Evolutionary conservation across 768 basidiomycete genomes (phyloP), one percentile per base, ranked within the genome.

Genomic region (Agaricus sinodeliciosus): DNA sequence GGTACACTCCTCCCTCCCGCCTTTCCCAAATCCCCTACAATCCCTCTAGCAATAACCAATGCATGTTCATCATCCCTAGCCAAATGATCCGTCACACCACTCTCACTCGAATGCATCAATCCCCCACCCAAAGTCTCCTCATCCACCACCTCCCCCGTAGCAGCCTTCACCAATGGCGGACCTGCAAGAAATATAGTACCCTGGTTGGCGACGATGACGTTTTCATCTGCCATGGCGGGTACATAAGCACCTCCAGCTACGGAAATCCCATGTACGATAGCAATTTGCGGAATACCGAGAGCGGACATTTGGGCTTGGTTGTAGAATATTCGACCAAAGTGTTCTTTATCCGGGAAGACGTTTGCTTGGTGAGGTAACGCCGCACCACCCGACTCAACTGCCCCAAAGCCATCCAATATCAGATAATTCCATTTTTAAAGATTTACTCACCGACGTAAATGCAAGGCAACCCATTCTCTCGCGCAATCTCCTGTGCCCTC

Each of bases 321-420:
- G 67, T 94, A 96, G 70, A 97, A 97, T 63, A 96, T 95, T 4
- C 94, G 80, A 3, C 94, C 94, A 60, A 97, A 97, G 64, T 97
- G 92, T 57, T 95, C 87, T 65, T 84, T 90, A 72, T 96, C 94
- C 4, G 94, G 94, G 67, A 95, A 95, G 11, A 94, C 90, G 59
- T 91, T 92, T 1, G 94, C 90, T 69, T 97, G 94, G 67, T 90
- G 81, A 1, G 94, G 94, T 16, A 97, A 74, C 1, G 92, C 91
- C 11, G 94, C 94, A 31, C 94, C 94, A 47, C 94, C 94, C 7
- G 90, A 93, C 69, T 96, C 94, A 55, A 96, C 94, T 92, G 7
- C n/a, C n/a, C n/a, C n/a, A n/a, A n/a, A n/a, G n/a, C 5, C 11
- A 61, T 26, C 43, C 22, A 16, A 9, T 7, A 45, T 19, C 49